Percentiles rank a stretch among this genome's conserved stretches.
Evolutionary conservation across 2,329 filamentous ascomycete genomes (phyloP).

Genomic region (Neofusicoccum kwambonambiense): DNA sequence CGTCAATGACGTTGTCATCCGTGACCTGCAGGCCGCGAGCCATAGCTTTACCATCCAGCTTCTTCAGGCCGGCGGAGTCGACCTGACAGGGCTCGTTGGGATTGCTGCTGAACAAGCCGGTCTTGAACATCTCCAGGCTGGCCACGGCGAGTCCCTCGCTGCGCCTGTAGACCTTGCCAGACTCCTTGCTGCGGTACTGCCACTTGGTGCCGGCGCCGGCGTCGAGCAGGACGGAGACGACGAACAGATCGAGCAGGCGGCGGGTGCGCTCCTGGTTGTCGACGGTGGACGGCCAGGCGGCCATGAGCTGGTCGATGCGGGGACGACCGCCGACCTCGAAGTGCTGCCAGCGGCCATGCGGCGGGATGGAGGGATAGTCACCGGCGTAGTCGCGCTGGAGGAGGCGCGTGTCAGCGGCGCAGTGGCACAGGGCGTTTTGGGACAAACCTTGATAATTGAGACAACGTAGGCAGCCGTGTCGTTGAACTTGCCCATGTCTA

Average conservation of each 20-base stretch:
- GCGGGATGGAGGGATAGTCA: constrained; percentile 71
- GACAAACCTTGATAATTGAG: constrained; percentile 85
- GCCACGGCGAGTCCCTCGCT: constrained; percentile 85
- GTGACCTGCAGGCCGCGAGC: constrained; percentile 82
- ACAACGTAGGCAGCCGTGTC: constrained; percentile 85
- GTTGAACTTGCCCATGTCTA: constrained; percentile 79
- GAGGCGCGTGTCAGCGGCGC: background rate
- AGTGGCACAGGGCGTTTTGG: background rate
- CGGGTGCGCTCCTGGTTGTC: constrained; percentile 73
- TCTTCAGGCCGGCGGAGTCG: constrained; percentile 75
- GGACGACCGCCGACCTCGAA: constrained; percentile 78
- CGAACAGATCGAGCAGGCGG: constrained; percentile 73
- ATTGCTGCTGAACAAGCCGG: constrained; percentile 83
- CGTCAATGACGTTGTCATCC: constrained; percentile 76
- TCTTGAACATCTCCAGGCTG: constrained; percentile 89
- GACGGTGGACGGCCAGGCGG: constrained; percentile 65
- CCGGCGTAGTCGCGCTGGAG: constrained; percentile 66
- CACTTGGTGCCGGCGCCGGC: constrained; percentile 87
- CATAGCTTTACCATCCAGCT: constrained; percentile 70
- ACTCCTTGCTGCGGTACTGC: constrained; percentile 90
- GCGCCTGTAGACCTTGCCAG: constrained; percentile 75
- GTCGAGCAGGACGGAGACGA: constrained; percentile 78
- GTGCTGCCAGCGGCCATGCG: constrained; percentile 84
- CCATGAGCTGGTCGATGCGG: constrained; percentile 68
- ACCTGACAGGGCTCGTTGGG: constrained; percentile 81